A percentile compares a stretch with the other conserved stretches of the same genome.
Evolutionary conservation across 1,284 basidiomycete genomes (phyloP).

Genomic region (Tausonia pullulans): DNA sequence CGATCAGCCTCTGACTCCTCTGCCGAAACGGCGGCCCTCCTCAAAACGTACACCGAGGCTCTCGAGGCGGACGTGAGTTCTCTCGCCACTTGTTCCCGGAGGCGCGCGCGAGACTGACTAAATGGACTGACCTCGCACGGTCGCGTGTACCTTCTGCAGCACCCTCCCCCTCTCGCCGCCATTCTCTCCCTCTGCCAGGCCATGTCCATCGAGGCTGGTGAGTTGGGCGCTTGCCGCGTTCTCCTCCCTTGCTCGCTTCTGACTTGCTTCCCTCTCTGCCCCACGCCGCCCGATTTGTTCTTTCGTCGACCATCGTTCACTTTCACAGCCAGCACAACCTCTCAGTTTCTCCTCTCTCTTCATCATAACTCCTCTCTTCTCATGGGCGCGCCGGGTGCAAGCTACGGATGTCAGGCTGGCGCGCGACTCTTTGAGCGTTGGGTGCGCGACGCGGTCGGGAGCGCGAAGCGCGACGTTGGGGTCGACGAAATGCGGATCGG

Average conservation of each 20-base stretch:
- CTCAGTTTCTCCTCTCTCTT: conserved; percentile 13
- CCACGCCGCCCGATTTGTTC: background rate
- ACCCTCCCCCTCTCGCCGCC: conserved; percentile 36
- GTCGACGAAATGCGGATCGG: conserved; percentile 13
- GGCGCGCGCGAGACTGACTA: background rate
- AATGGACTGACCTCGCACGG: background rate
- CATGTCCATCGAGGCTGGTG: conserved; percentile 34
- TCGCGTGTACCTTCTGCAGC: background rate
- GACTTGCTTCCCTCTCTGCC: background rate
- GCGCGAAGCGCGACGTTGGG: background rate
- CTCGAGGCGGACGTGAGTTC: background rate
- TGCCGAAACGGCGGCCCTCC: background rate
- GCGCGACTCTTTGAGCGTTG: conserved; percentile 16
- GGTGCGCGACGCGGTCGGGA: conserved; percentile 16
- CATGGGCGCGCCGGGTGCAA: conserved; percentile 2
- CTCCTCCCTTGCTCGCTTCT: background rate
- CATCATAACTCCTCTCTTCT: conserved; percentile 13
- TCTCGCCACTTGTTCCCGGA: background rate
- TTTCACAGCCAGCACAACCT: conserved; percentile 9
- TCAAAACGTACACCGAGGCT: conserved; percentile 2
- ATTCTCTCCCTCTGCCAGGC: conserved; percentile 34
- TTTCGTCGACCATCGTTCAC: no score
- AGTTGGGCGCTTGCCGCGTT: conserved; percentile 2
- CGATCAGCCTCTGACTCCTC: no score
- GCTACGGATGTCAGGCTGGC: conserved; percentile 15